Base-by-base conservation (phyloP, 139 green algal species). In the Zygnema cylindricum region DNA sequence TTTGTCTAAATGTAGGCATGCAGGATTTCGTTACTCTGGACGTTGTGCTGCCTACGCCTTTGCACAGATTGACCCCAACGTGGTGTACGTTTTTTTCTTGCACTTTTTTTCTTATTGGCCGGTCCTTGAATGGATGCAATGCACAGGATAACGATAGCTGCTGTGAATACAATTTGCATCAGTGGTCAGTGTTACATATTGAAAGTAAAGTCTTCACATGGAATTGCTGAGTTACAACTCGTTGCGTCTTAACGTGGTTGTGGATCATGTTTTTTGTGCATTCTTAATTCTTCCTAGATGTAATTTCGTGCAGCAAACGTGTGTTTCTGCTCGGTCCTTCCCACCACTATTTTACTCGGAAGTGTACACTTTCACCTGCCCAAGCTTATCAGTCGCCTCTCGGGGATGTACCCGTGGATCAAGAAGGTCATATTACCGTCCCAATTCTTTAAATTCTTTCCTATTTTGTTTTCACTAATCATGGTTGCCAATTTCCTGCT, bases 341-440 rank as follows among this genome's bases (percentile, higher is more conserved):
- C 0, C 97, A 99, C 89, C 95, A 99, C 85, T 76, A 96, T 38
- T 98, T 95, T 92, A 94, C 90, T 0, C 93, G 94, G 25, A 88
- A 93, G 22, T 98, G 96, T 91, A 57, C 94, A 43, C 88, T 99
- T 3, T 96, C 95, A 0, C 63, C 63, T 0, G 91, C 93, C 23
- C 49, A 77, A 0, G 69, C 76, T 0, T 99, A 98, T 84, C 25
- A 87, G 16, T 98, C 97, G 1, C 97, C 97, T 0, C 76, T 98
- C n/a, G 97, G 97, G 94, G 81, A 35, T 91, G 30, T 86, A 0
- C 35, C 89, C 0, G 94, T 99, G 3, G 97, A 99, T 86, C 30
- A 85, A 35, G 93, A 95, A 22, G 92, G 88, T 92, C n/a, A 81
- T 42, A n/a, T n/a, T n/a, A n/a, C n/a, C n/a, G n/a, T n/a, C n/a